Conservation (phyloP, 768 basidiomycete genomes). For the Tulasnella sp. region DNA sequence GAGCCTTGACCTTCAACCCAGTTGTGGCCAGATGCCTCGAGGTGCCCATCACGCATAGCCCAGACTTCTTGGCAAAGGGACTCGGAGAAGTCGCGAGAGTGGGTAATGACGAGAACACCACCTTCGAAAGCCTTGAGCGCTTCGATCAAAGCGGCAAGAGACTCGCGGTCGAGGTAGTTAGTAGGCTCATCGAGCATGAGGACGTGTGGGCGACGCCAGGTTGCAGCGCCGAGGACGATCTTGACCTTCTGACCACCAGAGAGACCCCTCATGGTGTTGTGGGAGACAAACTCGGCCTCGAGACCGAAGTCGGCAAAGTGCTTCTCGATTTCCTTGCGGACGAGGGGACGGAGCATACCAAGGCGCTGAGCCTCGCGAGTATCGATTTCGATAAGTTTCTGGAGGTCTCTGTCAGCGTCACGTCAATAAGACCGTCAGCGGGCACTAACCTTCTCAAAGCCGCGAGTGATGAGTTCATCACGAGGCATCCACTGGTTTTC, state of each 20-base stretch:
- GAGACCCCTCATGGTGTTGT: slow-evolving; percentile 98
- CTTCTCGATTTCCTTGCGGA: slow-evolving; percentile 97
- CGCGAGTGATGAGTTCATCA: slow-evolving; percentile 95
- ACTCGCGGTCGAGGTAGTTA: slow-evolving; percentile 99
- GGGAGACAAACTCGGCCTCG: slow-evolving; percentile 96
- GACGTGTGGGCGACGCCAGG: slow-evolving; percentile 97
- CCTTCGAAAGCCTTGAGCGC: slow-evolving; percentile 97
- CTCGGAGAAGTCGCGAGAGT: slow-evolving; percentile 99
- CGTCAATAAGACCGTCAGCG: slow-evolving; percentile 16
- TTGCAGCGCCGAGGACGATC: slow-evolving; percentile 95
- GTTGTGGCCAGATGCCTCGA: slow-evolving; percentile 97
- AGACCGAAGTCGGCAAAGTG: slow-evolving; percentile 99
- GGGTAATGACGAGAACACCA: slow-evolving; percentile 95
- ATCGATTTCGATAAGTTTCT: slow-evolving; percentile 95
- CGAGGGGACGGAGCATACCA: slow-evolving; percentile 88
- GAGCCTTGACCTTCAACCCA: slow-evolving; percentile 99
- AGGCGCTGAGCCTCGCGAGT: slow-evolving; percentile 95
- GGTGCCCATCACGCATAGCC: slow-evolving; percentile 96
- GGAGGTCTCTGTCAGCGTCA: slow-evolving; percentile 13
- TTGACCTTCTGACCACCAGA: slow-evolving; percentile 99
- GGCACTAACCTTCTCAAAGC: slow-evolving; percentile 72
- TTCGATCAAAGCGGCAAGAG: slow-evolving; percentile 95
- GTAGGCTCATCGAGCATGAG: slow-evolving; percentile 97
- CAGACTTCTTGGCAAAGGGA: slow-evolving; percentile 95
- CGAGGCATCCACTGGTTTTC: slow-evolving; percentile 98